These are phyloP conservation scores for Nicotiana tomentosiformis DNA, from an alignment of 257 asterid genomes.

Conservation along the genomic window DNA sequence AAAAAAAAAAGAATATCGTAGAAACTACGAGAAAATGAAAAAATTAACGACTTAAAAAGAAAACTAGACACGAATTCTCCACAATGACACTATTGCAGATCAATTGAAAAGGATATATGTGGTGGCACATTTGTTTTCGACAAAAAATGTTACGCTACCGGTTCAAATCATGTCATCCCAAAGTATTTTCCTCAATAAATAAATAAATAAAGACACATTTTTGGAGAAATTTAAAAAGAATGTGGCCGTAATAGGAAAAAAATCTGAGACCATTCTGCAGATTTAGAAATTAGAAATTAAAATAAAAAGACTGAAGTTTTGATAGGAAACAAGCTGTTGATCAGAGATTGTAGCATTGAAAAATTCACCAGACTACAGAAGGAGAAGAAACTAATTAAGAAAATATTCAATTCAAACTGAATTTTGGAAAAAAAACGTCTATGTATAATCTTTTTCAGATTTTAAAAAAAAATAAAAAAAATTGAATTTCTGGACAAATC, in stretches of 20 bases:
- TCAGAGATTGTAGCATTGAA: neutral
- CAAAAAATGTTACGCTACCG: neutral
- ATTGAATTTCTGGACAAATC: neutral
- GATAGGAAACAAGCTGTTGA: neutral
- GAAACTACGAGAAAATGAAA: neutral
- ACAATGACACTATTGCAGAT: neutral
- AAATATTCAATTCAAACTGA: neutral
- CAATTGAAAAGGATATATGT: neutral
- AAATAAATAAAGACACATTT: neutral
- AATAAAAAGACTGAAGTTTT: neutral
- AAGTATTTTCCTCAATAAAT: neutral
- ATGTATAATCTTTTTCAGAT: neutral
- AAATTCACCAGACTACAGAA: neutral
- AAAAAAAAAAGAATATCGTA: neutral
- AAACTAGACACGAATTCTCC: neutral
- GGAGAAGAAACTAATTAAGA: neutral
- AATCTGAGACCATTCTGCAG: neutral
- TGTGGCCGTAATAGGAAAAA: neutral
- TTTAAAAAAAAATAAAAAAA: neutral
- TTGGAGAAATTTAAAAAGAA: too few species aligned
- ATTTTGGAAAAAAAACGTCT: neutral
- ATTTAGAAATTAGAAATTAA: neutral
- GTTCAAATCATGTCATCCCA: too few species aligned
- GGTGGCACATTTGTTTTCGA: neutral
- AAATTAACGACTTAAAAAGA: neutral